Base-by-base conservation (phyloP, 768 basidiomycete species). In the Suillus bovinus region DNA sequence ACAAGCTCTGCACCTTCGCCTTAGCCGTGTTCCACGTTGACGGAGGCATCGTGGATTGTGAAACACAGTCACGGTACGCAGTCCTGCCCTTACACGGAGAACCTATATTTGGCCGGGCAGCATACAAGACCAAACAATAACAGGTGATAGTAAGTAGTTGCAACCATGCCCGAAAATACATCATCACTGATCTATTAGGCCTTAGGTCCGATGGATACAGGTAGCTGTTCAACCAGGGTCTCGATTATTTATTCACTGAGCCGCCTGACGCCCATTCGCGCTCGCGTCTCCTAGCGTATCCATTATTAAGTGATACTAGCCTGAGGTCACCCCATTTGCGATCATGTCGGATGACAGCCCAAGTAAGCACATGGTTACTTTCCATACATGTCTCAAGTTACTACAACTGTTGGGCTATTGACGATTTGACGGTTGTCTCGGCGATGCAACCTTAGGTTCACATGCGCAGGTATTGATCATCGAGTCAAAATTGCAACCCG, bases 21-120 rank as follows among this genome's bases (percentile, higher is more conserved):
- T 88, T 89, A 31, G 86, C 77, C 13, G 86, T 70, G 66, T 80
- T 88, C 87, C 87, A 88, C 34, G 81, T 60, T 33, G 62, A 59
- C n/a, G 72, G 61, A 41, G 73, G 73, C 73, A 74, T 74, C 33
- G 64, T 56, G 27, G 20, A 39, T 29, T 29, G 55, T 39, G 39
- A 27, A 38, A 27, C 27, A n/a, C n/a, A n/a, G 55, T 24, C 3
- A 36, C 3, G 20, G 5, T 5, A 13, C 50, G 2, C 50, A 33
- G 34, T 50, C 49, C 16, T 27, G 17, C 16, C 27, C 29, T 52
- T 20, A 52, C 50, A 50, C 49, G 29, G 50, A 5, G 20, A 52
- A 56, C 55, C 54, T 55, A 55, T 55, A 55, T 24, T 38, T 17
- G 54, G 24, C 36, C 20, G 31, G 50, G 29, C 27, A 49, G 27